Percentiles rank a stretch among this genome's conserved stretches.
phyloP scores from a whole-genome alignment of 768 basidiomycete species.

The Leccinum rimulosum region DNA sequence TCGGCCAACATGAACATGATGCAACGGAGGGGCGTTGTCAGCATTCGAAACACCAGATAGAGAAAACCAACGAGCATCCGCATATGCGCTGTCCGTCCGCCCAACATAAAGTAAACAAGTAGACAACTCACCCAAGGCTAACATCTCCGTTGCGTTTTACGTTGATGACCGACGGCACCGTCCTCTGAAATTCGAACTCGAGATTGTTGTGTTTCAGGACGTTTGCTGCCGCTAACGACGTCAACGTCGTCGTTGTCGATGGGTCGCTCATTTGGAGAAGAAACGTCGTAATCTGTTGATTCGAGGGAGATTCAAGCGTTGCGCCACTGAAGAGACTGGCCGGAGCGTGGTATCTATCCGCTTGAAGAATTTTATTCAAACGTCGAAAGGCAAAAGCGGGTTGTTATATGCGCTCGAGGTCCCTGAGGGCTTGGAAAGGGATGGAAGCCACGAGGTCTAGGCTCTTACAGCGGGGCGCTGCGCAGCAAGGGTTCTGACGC shows the following conservation, averaged over 20 bases:
- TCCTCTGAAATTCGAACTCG: neutral
- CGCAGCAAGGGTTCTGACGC: neutral
- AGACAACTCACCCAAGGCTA: neutral
- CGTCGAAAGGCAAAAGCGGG: neutral
- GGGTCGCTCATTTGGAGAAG: neutral
- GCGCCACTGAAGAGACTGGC: neutral
- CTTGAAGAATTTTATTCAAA: neutral
- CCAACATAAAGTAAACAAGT: neutral
- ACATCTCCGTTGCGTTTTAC: neutral
- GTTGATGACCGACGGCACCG: neutral
- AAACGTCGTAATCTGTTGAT: neutral
- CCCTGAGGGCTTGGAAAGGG: neutral
- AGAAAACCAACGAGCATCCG: neutral
- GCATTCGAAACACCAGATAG: neutral
- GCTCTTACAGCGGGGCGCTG: neutral
- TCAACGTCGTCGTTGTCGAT: neutral
- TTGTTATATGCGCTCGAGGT: slow-evolving; percentile 1
- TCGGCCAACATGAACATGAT: neutral
- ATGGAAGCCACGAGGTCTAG: slow-evolving; percentile 10
- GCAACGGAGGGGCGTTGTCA: neutral
- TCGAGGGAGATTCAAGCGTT: neutral
- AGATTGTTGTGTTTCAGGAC: neutral
- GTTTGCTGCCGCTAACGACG: neutral
- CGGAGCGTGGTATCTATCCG: neutral
- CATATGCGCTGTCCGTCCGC: too few species aligned